phyloP scores from a whole-genome alignment of 2,329 filamentous ascomycete species.

The Pyrenophora seminiperda region DNA sequence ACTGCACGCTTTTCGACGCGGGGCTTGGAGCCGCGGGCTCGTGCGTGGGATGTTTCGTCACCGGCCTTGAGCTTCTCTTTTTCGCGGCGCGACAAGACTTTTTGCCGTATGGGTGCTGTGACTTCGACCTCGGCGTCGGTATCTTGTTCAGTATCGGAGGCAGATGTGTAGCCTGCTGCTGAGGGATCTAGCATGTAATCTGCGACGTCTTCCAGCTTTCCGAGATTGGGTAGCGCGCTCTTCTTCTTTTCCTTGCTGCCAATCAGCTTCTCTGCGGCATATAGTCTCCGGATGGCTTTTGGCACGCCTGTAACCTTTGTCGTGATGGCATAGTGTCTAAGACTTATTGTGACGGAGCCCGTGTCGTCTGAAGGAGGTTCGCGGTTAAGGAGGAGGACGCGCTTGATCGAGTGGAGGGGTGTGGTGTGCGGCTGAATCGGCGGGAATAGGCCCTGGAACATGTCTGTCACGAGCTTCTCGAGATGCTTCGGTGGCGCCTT shows the following conservation, averaged over 20 bases:
- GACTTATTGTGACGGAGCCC: conserved; percentile 76
- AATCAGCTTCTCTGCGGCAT: conserved; percentile 81
- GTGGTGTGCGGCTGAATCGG: conserved; percentile 92
- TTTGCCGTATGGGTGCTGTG: conserved; percentile 63
- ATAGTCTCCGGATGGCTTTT: conserved; percentile 79
- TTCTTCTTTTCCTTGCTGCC: conserved; percentile 63
- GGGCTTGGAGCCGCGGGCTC: conserved; percentile 45
- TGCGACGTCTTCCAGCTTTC: conserved; percentile 88
- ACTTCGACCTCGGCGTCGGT: conserved; percentile 97
- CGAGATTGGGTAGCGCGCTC: conserved; percentile 78
- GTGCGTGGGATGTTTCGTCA: conserved; percentile 45
- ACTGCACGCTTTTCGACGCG: conserved; percentile 83
- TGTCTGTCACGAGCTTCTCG: conserved; percentile 86
- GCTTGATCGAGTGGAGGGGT: conserved; percentile 87
- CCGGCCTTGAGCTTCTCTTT: conserved; percentile 51
- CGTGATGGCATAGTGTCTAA: conserved; percentile 93
- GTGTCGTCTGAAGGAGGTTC: conserved; percentile 58
- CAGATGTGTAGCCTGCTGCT: conserved; percentile 84
- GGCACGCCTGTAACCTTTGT: conserved; percentile 85
- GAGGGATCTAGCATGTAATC: conserved; percentile 87
- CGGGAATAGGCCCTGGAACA: conserved; percentile 95
- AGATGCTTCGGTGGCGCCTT: conserved; percentile 88
- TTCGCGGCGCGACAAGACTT: conserved; percentile 63
- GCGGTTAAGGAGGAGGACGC: conserved; percentile 88
- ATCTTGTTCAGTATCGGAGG: conserved; percentile 89